A percentile compares a stretch with the other conserved stretches of the same genome.
These are phyloP conservation scores for Dactylorhiza incarnata DNA, from an alignment of 106 monocot species.

Conservation along the genomic window DNA sequence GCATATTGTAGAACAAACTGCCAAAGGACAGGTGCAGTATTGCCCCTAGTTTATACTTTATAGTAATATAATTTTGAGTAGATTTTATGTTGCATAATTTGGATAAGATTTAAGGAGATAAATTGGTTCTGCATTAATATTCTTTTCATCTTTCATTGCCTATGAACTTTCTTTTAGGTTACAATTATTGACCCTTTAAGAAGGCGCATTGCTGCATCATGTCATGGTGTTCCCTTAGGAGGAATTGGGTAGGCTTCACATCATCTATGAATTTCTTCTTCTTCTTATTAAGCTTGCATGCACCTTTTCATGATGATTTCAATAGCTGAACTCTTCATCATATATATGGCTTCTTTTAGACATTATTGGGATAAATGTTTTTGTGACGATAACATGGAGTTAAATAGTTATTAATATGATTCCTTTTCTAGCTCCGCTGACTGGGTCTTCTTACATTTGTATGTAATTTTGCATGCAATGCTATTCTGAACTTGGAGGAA, in stretches of 20 bases:
- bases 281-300: background rate
- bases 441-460: background rate
- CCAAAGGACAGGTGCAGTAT: conserved; percentile 48
- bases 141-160: background rate
- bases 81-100: background rate
- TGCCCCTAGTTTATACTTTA: background rate
- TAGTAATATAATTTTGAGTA: background rate
- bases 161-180: conserved; percentile 22
- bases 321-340: conserved; percentile 1
- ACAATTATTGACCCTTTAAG: conserved; percentile 48
- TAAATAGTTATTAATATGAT: background rate
- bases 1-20: conserved; percentile 40
- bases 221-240: conserved; percentile 59
- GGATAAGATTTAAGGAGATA: background rate
- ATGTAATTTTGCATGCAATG: background rate
- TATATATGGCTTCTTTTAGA: background rate
- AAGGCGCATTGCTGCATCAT: conserved; percentile 27
- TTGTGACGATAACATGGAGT: background rate
- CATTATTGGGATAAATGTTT: background rate
- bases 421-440: background rate
- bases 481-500: background rate
- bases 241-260: conserved; percentile 43
- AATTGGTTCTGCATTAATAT: background rate
- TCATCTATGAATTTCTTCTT: background rate
- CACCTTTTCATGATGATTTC: background rate